Evolutionary conservation across 1,284 basidiomycete genomes (phyloP), one percentile per base, ranked within the genome.

Genomic region (Leccinum subrobustum): DNA sequence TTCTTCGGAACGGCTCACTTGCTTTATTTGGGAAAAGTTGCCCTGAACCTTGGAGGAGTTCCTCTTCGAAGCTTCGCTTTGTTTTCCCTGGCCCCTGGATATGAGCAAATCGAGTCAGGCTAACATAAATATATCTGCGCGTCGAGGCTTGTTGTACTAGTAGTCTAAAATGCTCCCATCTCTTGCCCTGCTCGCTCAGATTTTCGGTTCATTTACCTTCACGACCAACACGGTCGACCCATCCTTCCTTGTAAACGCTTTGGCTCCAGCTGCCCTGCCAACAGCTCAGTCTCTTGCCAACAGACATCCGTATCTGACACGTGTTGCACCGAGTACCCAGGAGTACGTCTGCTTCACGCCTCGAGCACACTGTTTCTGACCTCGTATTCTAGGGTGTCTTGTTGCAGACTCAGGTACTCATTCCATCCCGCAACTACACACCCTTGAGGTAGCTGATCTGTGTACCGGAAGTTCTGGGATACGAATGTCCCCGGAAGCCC

Each of bases 281-380:
- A 74, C 53, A 77, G 79, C 6, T 67, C 76, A 2, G 65, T 70
- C 12, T 81, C 83, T 35, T 86, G 84, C 68, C 77, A 79, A 44
- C 80, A 78, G 58, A 74, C 76, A 1, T 70, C 78, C 1, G 62
- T 67, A 2, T 75, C 76, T 2, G 69, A 80, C 64, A 69, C 77
- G 14, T 86, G 82, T 67, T 86, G 82, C 67, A 81, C 80, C 59
- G 83, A 87, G 68, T 72, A 71, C 29, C 83, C 83, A n/a, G 83
- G 83, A 59, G 83, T 73, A 58, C 55, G 72, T 61, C 20, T 56
- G 35, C 27, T 47, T 20, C 33, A 4, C 0, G 20, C 31, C 14
- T 12, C 6, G 25, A 6, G 11, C 1, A 16, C 27, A 6, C 8
- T 6, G 2, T 27, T n/a, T 35, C 51, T 63, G n/a, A 63, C 33